Percentiles rank a stretch among this genome's conserved stretches.
phyloP scores from a whole-genome alignment of 2,329 filamentous ascomycete species.

The Geoglossum cookeanum region DNA sequence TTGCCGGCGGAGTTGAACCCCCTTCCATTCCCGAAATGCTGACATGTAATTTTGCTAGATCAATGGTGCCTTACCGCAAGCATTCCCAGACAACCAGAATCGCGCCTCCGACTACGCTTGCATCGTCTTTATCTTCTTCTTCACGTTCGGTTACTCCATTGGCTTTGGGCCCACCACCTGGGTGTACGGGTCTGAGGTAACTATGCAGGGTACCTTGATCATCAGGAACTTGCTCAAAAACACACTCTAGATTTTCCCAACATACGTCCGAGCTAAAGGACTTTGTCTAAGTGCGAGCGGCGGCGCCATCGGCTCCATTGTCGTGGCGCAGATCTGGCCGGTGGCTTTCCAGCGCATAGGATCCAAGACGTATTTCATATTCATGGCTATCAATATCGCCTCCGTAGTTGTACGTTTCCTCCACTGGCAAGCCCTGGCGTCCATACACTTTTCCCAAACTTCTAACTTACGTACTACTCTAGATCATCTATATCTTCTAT shows the following conservation, averaged over 20 bases:
- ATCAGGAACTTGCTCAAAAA: neutral
- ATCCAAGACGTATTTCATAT: conserved; percentile 52
- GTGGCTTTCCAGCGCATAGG: conserved; percentile 37
- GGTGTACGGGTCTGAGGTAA: conserved; percentile 19
- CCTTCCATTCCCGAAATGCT: neutral
- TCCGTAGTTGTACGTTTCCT: conserved; percentile 31
- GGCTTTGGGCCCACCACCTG: conserved; percentile 26
- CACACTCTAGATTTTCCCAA: conserved; percentile 19
- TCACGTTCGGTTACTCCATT: conserved; percentile 66
- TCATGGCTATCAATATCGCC: conserved; percentile 49
- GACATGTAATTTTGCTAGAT: neutral
- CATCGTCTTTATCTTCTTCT: conserved; percentile 53
- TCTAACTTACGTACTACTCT: neutral
- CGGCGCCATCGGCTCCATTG: conserved; percentile 21
- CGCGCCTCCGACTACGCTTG: conserved; percentile 51
- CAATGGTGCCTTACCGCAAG: conserved; percentile 38
- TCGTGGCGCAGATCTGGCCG: conserved; percentile 34
- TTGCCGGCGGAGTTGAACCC: neutral
- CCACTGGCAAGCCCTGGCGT: neutral
- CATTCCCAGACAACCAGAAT: conserved; percentile 33
- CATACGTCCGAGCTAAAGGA: conserved; percentile 16
- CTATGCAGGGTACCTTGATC: too few species aligned
- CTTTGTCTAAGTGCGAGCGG: conserved; percentile 18
- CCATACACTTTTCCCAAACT: neutral
- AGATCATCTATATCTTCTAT: conserved; percentile 33